Evolutionary conservation across 371 early-diverging fungal species (phyloP), one percentile per base, ranked within the genome.

Genomic region (Mortierella polycephala): DNA sequence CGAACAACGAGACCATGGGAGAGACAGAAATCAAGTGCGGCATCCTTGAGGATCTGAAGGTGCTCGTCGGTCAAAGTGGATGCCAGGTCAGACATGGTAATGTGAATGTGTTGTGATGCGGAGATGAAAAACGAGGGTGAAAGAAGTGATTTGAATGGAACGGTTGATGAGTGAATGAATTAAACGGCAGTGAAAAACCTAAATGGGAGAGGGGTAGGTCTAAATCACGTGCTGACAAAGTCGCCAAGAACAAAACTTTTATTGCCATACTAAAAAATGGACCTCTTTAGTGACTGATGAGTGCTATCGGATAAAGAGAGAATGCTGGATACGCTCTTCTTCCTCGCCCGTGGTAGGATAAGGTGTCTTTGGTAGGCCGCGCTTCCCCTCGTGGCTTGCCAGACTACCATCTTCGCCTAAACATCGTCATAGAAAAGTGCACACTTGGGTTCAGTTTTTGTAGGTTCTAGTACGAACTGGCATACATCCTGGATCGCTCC

Each of bases 1-100:
- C 94, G 89, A 37, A 95, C 86, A 47, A 93, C 85, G 3, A 96
- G 83, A 41, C 96, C 95, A 77, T 93, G 91, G 30, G 94, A 85
- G 1, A 93, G 72, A 14, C 92, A 87, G 90, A 90, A 96, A 82
- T 96, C 95, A 11, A 94, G 88, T 1, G 95, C 93, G 40, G 81
- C 81, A 41, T 74, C 72, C 20, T 81, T 73, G 52, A 90, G 81
- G 39, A 74, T 76, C 39, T 54, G 61, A 7, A 82, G 68, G 30
- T 85, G 80, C 8, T 64, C 66, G 10, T 73, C 74, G 5, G 74
- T 51, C 18, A 85, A 58, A 0, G 74, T 57, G 0, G 85, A 75
- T 30, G 85, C 73, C 23, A 72, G 57, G 62, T 79, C 64, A 41
- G 69, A 40, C 79, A 79, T 79, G 47, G 47, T 47, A n/a, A 47